Conservation (phyloP, 2,329 filamentous ascomycete species). For the Sarocladium kiliense region DNA sequence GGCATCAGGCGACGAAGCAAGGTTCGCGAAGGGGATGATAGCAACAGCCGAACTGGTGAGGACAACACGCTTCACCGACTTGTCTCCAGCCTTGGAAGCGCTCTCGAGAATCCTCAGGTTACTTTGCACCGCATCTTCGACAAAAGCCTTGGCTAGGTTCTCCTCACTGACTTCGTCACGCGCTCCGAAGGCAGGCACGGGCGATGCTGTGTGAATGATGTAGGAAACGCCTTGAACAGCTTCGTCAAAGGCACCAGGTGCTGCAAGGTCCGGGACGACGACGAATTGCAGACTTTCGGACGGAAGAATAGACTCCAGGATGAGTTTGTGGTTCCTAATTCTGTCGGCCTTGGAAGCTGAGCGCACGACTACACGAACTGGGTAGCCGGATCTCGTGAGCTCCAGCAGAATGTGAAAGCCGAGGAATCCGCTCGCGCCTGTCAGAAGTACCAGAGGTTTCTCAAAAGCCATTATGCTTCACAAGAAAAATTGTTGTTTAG, state of each 20-base stretch:
- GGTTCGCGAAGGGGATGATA: conserved; percentile 7
- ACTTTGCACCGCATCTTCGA: neutral
- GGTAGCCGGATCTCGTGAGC: conserved; percentile 19
- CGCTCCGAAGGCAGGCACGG: conserved; percentile 14
- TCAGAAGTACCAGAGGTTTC: conserved; percentile 17
- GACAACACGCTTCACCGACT: conserved; percentile 31
- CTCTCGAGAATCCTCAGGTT: conserved; percentile 26
- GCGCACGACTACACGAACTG: conserved; percentile 24
- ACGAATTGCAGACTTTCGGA: conserved; percentile 14
- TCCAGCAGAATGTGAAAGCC: conserved; percentile 22
- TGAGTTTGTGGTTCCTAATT: conserved; percentile 12
- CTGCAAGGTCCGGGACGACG: conserved; percentile 31
- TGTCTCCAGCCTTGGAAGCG: conserved; percentile 22
- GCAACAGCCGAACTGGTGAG: conserved; percentile 34
- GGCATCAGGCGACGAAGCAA: conserved; percentile 5
- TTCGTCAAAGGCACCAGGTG: conserved; percentile 31
- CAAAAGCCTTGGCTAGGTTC: neutral
- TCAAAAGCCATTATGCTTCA: neutral
- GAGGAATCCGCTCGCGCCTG: conserved; percentile 25
- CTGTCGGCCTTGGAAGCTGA: conserved; percentile 10
- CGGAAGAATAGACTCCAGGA: neutral
- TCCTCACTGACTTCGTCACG: neutral
- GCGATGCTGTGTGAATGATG: conserved; percentile 28
- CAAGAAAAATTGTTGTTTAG: too few relatives aligned
- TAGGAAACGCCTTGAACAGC: conserved; percentile 32